Conservation (phyloP, 768 basidiomycete genomes). For the Mycena sanguinolenta region DNA sequence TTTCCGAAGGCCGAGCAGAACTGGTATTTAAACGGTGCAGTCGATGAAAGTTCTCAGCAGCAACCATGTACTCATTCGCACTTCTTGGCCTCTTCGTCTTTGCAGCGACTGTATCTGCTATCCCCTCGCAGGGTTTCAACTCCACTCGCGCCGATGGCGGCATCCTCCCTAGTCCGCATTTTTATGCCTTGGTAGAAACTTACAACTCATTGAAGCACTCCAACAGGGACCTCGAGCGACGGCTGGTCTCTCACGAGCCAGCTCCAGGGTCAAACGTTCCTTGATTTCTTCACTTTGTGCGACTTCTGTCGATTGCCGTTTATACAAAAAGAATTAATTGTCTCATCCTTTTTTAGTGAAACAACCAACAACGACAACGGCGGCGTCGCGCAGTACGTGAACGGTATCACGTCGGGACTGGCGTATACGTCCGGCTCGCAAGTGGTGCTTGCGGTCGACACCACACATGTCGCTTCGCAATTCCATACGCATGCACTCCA, state of each 20-base stretch:
- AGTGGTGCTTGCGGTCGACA: slow-evolving; percentile 2
- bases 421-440: slow-evolving; percentile 11
- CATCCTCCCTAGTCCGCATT: not conserved
- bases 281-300: slow-evolving; percentile 1
- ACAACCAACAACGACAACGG: slow-evolving; percentile 1
- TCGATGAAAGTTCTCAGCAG: not conserved
- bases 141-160: not conserved
- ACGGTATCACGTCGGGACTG: slow-evolving; percentile 4
- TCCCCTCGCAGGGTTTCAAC: not conserved
- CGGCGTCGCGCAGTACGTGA: slow-evolving; percentile 9
- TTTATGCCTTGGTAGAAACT: not conserved
- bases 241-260: not conserved
- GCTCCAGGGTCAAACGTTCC: slow-evolving; percentile 1
- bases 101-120: not conserved
- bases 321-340: not conserved
- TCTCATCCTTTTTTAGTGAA: slow-evolving; percentile 3
- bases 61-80: not conserved
- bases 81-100: not conserved
- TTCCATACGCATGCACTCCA: slow-evolving; percentile 33
- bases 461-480: slow-evolving; percentile 17
- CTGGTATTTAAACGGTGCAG: not conserved
- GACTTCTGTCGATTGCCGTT: not conserved
- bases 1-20: too few species aligned
- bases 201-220: not conserved
- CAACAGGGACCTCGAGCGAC: not conserved